Base-by-base conservation (phyloP, 2,329 filamentous ascomycete genomes). In the Diplodia intermedia region DNA sequence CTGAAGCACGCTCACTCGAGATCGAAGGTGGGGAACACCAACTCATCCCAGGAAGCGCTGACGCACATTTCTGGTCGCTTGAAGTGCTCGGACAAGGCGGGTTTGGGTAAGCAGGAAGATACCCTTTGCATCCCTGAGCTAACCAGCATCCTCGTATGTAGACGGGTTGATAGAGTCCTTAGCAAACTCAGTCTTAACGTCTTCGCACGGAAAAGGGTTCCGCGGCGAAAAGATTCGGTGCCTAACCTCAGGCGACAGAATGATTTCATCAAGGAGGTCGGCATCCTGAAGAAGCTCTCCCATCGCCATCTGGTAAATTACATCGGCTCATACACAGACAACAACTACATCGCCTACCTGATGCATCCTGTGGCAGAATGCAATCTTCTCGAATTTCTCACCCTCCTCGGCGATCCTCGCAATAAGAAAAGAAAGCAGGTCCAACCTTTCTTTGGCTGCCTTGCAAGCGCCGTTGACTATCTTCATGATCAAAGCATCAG, bases 311-410 rank as follows among this genome's bases (percentile, higher is more conserved):
- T 78, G 3, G 74, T 78, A 12, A 69, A 73, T 43, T 71, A 75
- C 53, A 70, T 77, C 29, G 73, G 75, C 12, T 76, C 73, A 53
- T 79, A 78, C 56, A 78, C 76, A 1, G 77, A 79, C 33, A 66
- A 70, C 4, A 68, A 71, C 14, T 74, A 71, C 43, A 69, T 78
- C 12, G 75, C 73, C 9, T 69, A 79, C 2, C 61, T 80, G 43
- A 74, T 76, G 75, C 69, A 31, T 4, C 52, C 52, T 31, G 29
- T 54, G 3, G 52, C 52, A 7, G 8, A 54, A 12, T 54, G 26
- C 0, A 33, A 54, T 23, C 52, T 54, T 9, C 49, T 52, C 26
- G 49, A 52, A 23, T 52, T 52, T 14, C 52, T 54, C 14, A 29
- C 15, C 5, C 15, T 15, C 11, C 26, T 54, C 4, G 31, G 23